Conservation (phyloP, 805 yeast species). For the Yamadazyma olivae region DNA sequence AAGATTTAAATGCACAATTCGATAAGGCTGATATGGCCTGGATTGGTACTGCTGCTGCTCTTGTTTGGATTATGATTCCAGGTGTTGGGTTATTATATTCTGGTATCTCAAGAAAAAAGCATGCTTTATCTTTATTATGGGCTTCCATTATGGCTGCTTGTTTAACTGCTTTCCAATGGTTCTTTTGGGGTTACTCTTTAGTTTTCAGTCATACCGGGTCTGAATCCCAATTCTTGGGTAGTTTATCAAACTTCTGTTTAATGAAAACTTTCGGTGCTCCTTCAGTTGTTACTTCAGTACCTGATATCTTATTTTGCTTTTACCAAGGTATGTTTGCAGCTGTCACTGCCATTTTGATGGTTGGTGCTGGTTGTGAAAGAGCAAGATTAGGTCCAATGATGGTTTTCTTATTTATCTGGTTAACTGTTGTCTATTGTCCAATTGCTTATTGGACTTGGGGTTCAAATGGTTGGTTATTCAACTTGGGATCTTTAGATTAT, state of each 20-base stretch:
- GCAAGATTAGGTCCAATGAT: conserved; percentile 96
- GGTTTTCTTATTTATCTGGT: conserved; percentile 91
- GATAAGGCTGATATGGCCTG: conserved; percentile 81
- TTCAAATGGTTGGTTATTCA: conserved; percentile 82
- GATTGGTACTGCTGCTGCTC: conserved; percentile 71
- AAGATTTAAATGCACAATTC: conserved; percentile 68
- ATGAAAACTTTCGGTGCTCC: conserved; percentile 82
- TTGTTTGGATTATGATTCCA: conserved; percentile 96
- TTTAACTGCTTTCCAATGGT: conserved; percentile 90
- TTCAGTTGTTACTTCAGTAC: conserved; percentile 63
- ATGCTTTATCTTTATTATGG: conserved; percentile 93
- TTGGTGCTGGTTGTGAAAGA: conserved; percentile 98
- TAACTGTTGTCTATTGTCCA: conserved; percentile 94
- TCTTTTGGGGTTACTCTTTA: conserved; percentile 95
- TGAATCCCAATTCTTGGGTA: conserved; percentile 69
- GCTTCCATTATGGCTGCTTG: conserved; percentile 88
- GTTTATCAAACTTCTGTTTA: conserved; percentile 75
- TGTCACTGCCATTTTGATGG: conserved; percentile 88
- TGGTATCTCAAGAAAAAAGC: conserved; percentile 91
- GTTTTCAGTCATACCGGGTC: conserved; percentile 70
- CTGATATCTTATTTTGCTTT: conserved; percentile 85
- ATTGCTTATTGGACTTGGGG: conserved; percentile 99
- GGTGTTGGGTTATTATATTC: conserved; percentile 93
- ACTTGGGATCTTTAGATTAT: conserved; percentile 85
- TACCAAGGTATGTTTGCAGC: conserved; percentile 98